Base-by-base conservation (phyloP, 139 green algal genomes). In the Axilococcus clingmanii region DNA sequence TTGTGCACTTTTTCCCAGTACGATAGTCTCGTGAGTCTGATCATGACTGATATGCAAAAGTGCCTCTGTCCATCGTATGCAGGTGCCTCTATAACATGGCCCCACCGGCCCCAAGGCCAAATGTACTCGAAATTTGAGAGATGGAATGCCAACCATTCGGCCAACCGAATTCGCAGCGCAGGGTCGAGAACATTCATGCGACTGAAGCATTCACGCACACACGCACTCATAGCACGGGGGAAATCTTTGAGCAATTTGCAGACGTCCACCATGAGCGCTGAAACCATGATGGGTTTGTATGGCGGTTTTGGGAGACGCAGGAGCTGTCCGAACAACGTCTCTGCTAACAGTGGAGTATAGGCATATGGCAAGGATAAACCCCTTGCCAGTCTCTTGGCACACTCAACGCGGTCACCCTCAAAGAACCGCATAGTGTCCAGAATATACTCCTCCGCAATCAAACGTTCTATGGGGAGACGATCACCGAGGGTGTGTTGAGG, bases 21-120 rank as follows among this genome's bases (percentile, higher is more conserved):
- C 7, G 74, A 77, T 42, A 94, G 74, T 3, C 82, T 69, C 32
- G 86, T 57, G 42, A 89, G 64, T 40, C 75, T 56, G n/a, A 54
- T 50, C 25, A 93, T 45, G 17, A 88, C 63, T 27, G 61, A 50
- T 23, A 63, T 50, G 29, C 70, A 69, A 58, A 89, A 93, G 16
- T 59, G 60, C 25, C 84, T 61, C 61, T 93, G 76, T 4, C 79
- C 62, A 48, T 84, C 56, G 37, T 77, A 69, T 3, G 66, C 22
- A 6, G 84, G 75, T 29, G 76, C 74, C 20, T 77, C 55, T 35
- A 85, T 43, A 20, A 89, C 80, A 53, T 69, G 50, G 7, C 30
- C 56, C 78, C 82, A 95, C 68, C 72, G 75, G 41, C 75, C 57
- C 89, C 89, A 97, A 23, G 87, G 86, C 89, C 89, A 97, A 59